Percentiles rank a stretch among this genome's conserved stretches.
These are phyloP conservation scores for Scedosporium boydii DNA, from an alignment of 2,329 filamentous ascomycete genomes.

Conservation along the genomic window DNA sequence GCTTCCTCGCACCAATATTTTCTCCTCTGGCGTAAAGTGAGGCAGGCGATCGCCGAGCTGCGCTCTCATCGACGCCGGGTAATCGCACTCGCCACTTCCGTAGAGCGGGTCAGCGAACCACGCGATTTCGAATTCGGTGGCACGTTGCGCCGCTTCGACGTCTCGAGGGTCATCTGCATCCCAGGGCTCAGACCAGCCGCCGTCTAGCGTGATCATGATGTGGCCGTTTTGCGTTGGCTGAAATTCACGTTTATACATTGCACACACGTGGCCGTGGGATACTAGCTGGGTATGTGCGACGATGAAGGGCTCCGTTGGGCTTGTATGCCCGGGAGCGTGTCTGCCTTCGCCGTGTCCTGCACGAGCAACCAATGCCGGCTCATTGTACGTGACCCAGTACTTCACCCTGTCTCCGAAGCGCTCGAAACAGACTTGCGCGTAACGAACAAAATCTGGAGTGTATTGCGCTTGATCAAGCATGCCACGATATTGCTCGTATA, in stretches of 20 bases:
- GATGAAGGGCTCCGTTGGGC: constrained; percentile 25
- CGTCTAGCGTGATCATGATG: constrained; percentile 31
- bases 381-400: constrained; percentile 41
- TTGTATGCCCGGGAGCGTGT: constrained; percentile 21
- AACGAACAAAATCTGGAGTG: constrained; percentile 48
- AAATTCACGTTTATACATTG: constrained; percentile 29
- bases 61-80: constrained; percentile 27
- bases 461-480: constrained; percentile 53
- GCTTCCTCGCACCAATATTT: constrained; percentile 25
- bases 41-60: constrained; percentile 13
- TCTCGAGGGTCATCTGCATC: constrained; percentile 23
- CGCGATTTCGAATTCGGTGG: constrained; percentile 29
- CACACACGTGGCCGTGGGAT: constrained; percentile 24
- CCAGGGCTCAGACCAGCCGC: constrained; percentile 32
- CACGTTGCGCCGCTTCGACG: constrained; percentile 26
- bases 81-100: constrained; percentile 23
- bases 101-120: constrained; percentile 32
- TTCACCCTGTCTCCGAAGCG: constrained; percentile 48
- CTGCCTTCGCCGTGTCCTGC: constrained; percentile 25
- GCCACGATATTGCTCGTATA: constrained; percentile 51
- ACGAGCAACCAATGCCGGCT: constrained; percentile 22
- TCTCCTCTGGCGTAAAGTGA: constrained; percentile 27
- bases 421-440: constrained; percentile 48
- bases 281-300: constrained; percentile 29
- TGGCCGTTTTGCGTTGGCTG: constrained; percentile 24